A percentile compares a stretch with the other conserved stretches of the same genome.
phyloP scores from a whole-genome alignment of 169 alveolate species.

The Sarcocystis neurona region DNA sequence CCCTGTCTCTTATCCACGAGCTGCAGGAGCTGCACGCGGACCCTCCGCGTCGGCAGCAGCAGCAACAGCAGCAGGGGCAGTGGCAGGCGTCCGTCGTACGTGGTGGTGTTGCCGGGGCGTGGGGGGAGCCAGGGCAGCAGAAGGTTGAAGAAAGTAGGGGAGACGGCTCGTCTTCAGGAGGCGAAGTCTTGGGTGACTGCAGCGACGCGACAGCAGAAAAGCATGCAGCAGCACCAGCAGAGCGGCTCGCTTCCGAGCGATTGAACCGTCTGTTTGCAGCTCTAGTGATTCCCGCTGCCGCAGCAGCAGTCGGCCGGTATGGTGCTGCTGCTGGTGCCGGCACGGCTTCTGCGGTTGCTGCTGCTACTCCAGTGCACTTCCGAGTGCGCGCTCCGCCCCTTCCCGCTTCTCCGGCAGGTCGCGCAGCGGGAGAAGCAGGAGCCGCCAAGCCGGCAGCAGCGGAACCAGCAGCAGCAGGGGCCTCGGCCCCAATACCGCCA shows the following conservation, averaged over 20 bases:
- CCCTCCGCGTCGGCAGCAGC: neutral
- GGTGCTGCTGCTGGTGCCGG: too few species aligned
- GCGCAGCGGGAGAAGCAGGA: too few species aligned
- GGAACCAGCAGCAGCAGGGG: neutral
- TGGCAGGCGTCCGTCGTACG: too few species aligned
- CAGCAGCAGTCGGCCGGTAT: neutral
- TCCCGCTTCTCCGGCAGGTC: too few species aligned
- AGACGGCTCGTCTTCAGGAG: neutral
- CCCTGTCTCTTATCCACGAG: neutral
- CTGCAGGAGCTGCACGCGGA: slow-evolving; percentile 12
- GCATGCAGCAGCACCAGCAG: neutral
- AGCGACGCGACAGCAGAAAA: neutral
- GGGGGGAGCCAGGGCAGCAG: too few species aligned
- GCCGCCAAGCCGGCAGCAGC: neutral
- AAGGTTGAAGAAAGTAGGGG: neutral
- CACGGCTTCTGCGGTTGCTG: too few species aligned
- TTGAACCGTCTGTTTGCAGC: neutral
- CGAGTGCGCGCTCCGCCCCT: too few species aligned
- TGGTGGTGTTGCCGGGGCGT: too few species aligned
- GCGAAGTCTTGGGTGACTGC: neutral
- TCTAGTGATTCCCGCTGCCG: neutral
- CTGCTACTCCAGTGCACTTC: too few species aligned
- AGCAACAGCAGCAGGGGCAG: too few species aligned
- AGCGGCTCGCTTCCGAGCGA: too few species aligned
- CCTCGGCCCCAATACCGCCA: neutral